Conservation (phyloP, 2,329 filamentous ascomycete species). For the Aspergillus fischeri region DNA sequence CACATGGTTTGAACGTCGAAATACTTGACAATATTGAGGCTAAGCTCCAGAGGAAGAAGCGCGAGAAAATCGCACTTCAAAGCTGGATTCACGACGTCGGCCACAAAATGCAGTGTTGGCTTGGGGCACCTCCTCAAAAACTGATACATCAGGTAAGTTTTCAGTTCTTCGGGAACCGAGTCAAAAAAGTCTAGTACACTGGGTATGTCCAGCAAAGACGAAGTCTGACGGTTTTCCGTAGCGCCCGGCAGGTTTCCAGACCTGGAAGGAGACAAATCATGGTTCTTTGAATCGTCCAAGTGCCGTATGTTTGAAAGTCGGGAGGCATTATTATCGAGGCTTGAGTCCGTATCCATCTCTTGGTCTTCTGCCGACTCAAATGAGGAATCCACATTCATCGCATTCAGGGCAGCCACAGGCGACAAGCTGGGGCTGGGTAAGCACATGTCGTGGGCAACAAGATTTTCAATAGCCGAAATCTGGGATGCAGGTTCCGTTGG, state of each 20-base stretch:
- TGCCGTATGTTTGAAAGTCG: constrained; percentile 19
- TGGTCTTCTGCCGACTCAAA: constrained; percentile 39
- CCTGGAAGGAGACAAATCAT: constrained; percentile 7
- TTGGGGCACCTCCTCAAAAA: constrained; percentile 83
- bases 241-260: constrained; percentile 3
- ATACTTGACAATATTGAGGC: constrained; percentile 81
- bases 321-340: constrained; percentile 35
- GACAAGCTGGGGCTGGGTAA: constrained; percentile 92
- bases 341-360: constrained; percentile 42
- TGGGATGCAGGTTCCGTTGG: constrained; percentile 22
- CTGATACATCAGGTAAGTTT: constrained; percentile 96
- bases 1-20: constrained; percentile 83
- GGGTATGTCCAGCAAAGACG: constrained; percentile 70
- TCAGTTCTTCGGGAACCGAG: constrained; percentile 82
- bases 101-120: constrained; percentile 82
- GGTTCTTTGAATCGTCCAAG: constrained; percentile 13
- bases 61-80: constrained; percentile 90
- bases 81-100: constrained; percentile 86
- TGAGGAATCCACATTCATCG: constrained; percentile 40
- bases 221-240: constrained; percentile 24
- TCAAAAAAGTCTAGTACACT: constrained; percentile 87
- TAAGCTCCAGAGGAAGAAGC: constrained; percentile 78
- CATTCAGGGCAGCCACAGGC: constrained; percentile 75
- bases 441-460: constrained; percentile 79
- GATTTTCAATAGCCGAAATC: constrained; percentile 59